These are phyloP conservation scores for Aegilops umbellulata DNA, from an alignment of 176 grass and related monocot genomes.

Conservation along the genomic window DNA sequence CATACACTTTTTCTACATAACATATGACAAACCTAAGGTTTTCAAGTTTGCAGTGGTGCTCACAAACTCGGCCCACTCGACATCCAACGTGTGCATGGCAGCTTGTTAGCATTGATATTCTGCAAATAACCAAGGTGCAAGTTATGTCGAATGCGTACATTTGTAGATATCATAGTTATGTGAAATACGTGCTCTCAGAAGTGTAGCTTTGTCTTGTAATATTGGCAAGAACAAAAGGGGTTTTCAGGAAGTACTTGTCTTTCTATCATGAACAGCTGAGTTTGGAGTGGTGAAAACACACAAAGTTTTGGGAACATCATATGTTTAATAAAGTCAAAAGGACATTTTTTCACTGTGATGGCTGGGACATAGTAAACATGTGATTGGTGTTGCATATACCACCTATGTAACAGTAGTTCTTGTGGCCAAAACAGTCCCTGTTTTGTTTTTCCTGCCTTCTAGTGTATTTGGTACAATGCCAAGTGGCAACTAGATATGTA, in stretches of 20 bases:
- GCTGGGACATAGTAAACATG: slow-evolving; percentile 5
- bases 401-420: slow-evolving; percentile 28
- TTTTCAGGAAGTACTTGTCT: background rate
- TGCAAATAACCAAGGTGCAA: background rate
- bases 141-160: background rate
- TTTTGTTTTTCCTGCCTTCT: slow-evolving; percentile 30
- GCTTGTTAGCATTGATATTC: background rate
- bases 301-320: slow-evolving; percentile 9
- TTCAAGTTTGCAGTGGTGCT: background rate
- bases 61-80: background rate
- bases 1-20: background rate
- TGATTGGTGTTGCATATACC: slow-evolving; percentile 18
- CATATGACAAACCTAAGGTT: background rate
- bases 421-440: slow-evolving; percentile 17
- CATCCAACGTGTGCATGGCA: background rate
- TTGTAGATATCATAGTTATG: background rate
- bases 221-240: background rate
- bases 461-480: slow-evolving; percentile 10
- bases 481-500: background rate
- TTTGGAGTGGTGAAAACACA: slow-evolving; percentile 15
- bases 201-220: background rate
- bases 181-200: background rate
- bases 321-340: slow-evolving; percentile 31
- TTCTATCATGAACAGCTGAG: slow-evolving; percentile 8
- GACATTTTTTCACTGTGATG: slow-evolving; percentile 8